These are phyloP conservation scores for Mucor velutinosus DNA, from an alignment of 371 early-diverging fungal species.

Conservation along the genomic window DNA sequence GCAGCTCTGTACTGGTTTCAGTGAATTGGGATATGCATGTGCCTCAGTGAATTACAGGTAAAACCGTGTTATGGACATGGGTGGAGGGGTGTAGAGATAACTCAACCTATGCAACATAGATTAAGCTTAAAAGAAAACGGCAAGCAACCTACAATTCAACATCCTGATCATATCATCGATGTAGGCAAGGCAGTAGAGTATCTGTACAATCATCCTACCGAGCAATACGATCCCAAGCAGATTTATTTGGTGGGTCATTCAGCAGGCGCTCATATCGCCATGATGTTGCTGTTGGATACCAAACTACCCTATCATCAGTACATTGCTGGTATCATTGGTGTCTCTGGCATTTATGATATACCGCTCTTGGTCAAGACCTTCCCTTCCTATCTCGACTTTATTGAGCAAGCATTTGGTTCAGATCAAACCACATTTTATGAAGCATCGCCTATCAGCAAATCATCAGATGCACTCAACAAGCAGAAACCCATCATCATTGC, in stretches of 20 bases:
- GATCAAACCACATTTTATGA: constrained; percentile 25
- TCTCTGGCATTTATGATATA: constrained; percentile 84
- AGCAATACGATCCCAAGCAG: constrained; percentile 35
- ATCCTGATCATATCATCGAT: constrained; percentile 67
- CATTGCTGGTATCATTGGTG: constrained; percentile 58
- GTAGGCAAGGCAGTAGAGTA: constrained; percentile 52
- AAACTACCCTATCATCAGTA: constrained; percentile 14
- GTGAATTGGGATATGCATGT: constrained; percentile 50
- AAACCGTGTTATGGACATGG: not conserved
- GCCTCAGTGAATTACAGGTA: constrained; percentile 75
- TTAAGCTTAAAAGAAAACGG: constrained; percentile 30
- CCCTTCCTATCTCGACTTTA: constrained; percentile 72
- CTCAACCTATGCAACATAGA: constrained; percentile 21
- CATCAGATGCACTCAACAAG: constrained; percentile 3
- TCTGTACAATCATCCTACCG: constrained; percentile 29
- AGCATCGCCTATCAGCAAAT: constrained; percentile 52
- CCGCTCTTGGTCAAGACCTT: constrained; percentile 60
- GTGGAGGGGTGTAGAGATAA: not conserved
- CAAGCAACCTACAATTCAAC: constrained; percentile 31
- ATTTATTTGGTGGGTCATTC: constrained; percentile 80
- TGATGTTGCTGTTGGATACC: constrained; percentile 61
- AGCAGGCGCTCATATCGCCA: constrained; percentile 78
- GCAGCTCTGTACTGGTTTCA: constrained; percentile 47
- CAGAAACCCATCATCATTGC: constrained; percentile 58
- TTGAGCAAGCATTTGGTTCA: constrained; percentile 66